Conservation (phyloP, 2,329 filamentous ascomycete species). For the Penicillium brevicompactum region DNA sequence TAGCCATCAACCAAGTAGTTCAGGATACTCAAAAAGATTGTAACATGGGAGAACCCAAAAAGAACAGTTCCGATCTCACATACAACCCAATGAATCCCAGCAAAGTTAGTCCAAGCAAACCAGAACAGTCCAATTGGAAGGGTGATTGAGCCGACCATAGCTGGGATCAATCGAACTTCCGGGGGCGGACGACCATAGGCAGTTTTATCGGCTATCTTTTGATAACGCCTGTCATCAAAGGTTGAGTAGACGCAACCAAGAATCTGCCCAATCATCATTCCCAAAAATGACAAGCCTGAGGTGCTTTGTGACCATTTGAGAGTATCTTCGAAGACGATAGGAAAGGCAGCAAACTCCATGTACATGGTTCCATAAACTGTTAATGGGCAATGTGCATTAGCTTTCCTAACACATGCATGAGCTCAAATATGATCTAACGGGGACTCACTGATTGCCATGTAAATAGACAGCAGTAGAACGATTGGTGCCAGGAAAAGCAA, state of each 20-base stretch:
- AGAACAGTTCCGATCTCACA: conserved; percentile 10
- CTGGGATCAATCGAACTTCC: conserved; percentile 14
- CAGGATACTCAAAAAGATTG: conserved; percentile 15
- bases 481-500: conserved; percentile 52
- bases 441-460: conserved; percentile 39
- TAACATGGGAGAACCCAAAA: conserved; percentile 19
- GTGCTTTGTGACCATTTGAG: conserved; percentile 47
- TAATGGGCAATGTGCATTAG: not conserved
- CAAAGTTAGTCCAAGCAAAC: conserved; percentile 23
- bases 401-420: not conserved
- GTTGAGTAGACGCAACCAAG: conserved; percentile 39
- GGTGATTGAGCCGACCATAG: conserved; percentile 16
- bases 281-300: conserved; percentile 48
- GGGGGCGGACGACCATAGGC: conserved; percentile 7
- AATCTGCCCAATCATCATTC: conserved; percentile 42
- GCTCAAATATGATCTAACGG: not conserved
- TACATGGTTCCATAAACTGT: conserved; percentile 52
- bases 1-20: conserved; percentile 21
- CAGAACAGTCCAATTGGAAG: conserved; percentile 19
- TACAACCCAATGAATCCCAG: conserved; percentile 15
- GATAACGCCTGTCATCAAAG: conserved; percentile 27
- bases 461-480: conserved; percentile 46
- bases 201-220: not conserved
- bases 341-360: conserved; percentile 52
- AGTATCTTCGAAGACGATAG: conserved; percentile 47